These are phyloP conservation scores for Backusella luteola DNA, from an alignment of 192 early-diverging fungal genomes.

Conservation along the genomic window DNA sequence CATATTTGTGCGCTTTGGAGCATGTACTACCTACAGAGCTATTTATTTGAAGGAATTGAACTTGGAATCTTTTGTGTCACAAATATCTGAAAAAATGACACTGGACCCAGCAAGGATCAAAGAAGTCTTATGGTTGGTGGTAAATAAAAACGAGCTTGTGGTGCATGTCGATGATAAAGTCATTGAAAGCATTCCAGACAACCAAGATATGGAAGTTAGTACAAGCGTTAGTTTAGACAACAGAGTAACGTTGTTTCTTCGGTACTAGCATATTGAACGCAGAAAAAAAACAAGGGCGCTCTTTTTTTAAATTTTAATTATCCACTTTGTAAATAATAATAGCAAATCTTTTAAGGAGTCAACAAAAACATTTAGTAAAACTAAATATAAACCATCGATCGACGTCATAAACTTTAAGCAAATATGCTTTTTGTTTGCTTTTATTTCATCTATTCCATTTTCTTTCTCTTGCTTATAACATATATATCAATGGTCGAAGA, in stretches of 20 bases:
- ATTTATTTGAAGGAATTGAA: slow-evolving; percentile 62
- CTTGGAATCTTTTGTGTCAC: slow-evolving; percentile 45
- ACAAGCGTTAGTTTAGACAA: not conserved
- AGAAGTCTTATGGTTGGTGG: not conserved
- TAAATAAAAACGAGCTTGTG: slow-evolving; percentile 43
- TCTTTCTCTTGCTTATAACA: no score
- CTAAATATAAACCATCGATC: not conserved
- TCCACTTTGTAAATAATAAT: not conserved
- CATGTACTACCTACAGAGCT: slow-evolving; percentile 55
- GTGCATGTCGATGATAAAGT: slow-evolving; percentile 59
- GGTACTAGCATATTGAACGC: not conserved
- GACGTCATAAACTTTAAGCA: not conserved
- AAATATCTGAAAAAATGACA: slow-evolving; percentile 50
- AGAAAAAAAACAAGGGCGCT: no score
- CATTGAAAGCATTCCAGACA: slow-evolving; percentile 59
- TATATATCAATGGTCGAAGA: no score
- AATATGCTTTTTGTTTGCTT: not conserved
- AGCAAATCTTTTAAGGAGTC: not conserved
- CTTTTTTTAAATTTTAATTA: not conserved
- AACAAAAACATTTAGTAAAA: not conserved
- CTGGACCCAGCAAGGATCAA: not conserved
- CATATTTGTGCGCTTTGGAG: slow-evolving; percentile 56
- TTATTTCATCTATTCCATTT: no score
- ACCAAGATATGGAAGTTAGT: slow-evolving; percentile 61
- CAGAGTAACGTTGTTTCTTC: not conserved